These are phyloP conservation scores for Alternaria sp. DNA, from an alignment of 2,329 filamentous ascomycete species.

Conservation along the genomic window DNA sequence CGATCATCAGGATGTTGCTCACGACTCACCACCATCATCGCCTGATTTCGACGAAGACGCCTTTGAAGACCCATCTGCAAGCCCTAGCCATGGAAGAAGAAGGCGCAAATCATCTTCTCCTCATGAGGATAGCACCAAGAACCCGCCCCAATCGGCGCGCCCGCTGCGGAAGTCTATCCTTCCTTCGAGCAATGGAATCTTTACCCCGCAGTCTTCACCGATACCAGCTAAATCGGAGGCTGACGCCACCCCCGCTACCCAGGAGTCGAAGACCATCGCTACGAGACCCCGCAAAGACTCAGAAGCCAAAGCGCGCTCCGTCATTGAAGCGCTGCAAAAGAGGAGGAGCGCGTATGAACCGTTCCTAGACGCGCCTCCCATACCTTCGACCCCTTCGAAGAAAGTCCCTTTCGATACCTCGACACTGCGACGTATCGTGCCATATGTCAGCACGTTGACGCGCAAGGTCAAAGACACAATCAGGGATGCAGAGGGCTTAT, in stretches of 20 bases:
- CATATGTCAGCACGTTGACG: slow-evolving; percentile 58
- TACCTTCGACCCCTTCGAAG: slow-evolving; percentile 46
- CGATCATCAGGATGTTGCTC: slow-evolving; percentile 64
- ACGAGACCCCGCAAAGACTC: slow-evolving; percentile 63
- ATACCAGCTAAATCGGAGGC: slow-evolving; percentile 36
- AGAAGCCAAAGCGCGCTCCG: slow-evolving; percentile 66
- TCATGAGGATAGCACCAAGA: slow-evolving; percentile 37
- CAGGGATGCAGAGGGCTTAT: slow-evolving; percentile 58
- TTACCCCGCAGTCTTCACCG: slow-evolving; percentile 45
- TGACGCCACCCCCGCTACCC: slow-evolving; percentile 33
- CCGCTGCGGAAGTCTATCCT: slow-evolving; percentile 48
- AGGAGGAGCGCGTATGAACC: slow-evolving; percentile 50
- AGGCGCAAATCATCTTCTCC: slow-evolving; percentile 43
- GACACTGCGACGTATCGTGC: slow-evolving; percentile 69
- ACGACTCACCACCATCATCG: slow-evolving; percentile 62
- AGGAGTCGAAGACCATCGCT: slow-evolving; percentile 35
- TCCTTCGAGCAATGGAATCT: slow-evolving; percentile 47
- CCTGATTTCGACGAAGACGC: slow-evolving; percentile 66
- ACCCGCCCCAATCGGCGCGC: slow-evolving; percentile 29
- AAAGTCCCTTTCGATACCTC: slow-evolving; percentile 73
- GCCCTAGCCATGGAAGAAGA: slow-evolving; percentile 40
- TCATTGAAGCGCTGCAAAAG: slow-evolving; percentile 67
- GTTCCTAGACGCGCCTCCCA: slow-evolving; percentile 32
- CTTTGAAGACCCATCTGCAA: slow-evolving; percentile 62
- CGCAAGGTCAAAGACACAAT: slow-evolving; percentile 58